phyloP scores from a whole-genome alignment of 73 alveolate genomes.

The Tetrahymena malaccensis region DNA sequence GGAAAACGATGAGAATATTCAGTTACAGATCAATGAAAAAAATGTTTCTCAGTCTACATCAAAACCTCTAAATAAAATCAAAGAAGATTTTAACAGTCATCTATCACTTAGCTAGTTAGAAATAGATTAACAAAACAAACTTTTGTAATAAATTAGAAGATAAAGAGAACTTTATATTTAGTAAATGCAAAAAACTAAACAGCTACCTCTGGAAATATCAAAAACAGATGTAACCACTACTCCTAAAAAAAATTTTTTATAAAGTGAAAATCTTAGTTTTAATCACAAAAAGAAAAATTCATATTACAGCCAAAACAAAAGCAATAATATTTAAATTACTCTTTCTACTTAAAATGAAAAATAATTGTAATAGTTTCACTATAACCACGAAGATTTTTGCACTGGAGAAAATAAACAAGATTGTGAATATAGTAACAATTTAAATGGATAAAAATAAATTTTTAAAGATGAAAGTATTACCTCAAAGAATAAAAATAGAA shows the following conservation, averaged over 20 bases:
- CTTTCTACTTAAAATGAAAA: neutral
- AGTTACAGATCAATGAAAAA: neutral
- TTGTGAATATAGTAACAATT: neutral
- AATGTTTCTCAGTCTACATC: neutral
- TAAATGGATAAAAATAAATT: neutral
- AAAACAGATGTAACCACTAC: neutral
- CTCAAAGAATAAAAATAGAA: neutral
- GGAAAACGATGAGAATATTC: neutral
- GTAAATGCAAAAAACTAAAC: neutral
- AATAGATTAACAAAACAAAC: neutral
- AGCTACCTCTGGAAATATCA: neutral
- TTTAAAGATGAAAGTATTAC: neutral
- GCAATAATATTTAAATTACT: neutral
- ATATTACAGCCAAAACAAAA: neutral
- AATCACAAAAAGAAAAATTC: neutral
- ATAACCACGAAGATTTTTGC: neutral
- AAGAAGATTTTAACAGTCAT: neutral
- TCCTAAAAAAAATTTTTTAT: neutral
- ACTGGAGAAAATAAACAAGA: neutral
- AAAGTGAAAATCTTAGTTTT: neutral
- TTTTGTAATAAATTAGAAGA: neutral
- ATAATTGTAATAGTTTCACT: neutral
- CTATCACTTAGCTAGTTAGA: neutral
- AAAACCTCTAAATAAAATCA: neutral
- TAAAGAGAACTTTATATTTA: neutral